Evolutionary conservation across 108 stramenopile species (phyloP).

Genomic region (Pseudonitzschia multiseries): DNA sequence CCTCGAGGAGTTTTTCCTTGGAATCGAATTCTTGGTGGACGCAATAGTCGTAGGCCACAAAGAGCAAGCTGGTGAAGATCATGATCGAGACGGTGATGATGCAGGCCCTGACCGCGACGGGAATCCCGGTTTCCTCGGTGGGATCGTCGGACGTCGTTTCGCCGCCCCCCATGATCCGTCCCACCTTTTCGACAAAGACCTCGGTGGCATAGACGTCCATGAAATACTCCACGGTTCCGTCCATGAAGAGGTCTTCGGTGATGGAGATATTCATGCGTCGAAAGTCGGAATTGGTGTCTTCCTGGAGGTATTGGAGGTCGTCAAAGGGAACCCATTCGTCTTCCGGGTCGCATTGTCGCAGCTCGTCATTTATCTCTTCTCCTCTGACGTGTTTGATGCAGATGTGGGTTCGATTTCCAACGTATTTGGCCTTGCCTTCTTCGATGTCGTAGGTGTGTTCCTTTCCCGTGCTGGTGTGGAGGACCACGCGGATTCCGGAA

Average conservation of each 20-base stretch:
- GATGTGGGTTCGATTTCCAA: conserved; percentile 4
- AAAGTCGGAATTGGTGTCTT: not conserved
- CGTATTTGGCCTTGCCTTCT: conserved; percentile 20
- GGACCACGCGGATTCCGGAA: conserved; percentile 34
- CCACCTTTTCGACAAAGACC: not conserved
- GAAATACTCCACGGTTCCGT: not conserved
- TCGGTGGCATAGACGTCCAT: conserved; percentile 18
- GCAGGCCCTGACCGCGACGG: conserved; percentile 33
- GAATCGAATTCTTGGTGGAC: conserved; percentile 47
- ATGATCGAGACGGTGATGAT: conserved; percentile 39
- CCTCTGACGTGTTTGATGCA: not conserved
- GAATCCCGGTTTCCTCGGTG: conserved; percentile 20
- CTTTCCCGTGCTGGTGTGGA: conserved; percentile 12
- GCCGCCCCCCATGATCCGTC: not conserved
- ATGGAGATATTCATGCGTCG: not conserved
- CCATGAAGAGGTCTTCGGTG: not conserved
- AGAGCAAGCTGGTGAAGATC: conserved; percentile 39
- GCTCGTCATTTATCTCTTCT: not conserved
- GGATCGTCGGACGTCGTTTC: not conserved
- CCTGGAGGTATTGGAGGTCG: not conserved
- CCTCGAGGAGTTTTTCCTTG: conserved; percentile 38
- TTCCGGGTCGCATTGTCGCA: conserved; percentile 6
- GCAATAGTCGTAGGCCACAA: conserved; percentile 54
- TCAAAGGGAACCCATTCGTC: conserved; percentile 12
- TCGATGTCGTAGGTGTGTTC: conserved; percentile 31